Conservation (phyloP, 2,329 filamentous ascomycete species). For the Venturia oleaginea region DNA sequence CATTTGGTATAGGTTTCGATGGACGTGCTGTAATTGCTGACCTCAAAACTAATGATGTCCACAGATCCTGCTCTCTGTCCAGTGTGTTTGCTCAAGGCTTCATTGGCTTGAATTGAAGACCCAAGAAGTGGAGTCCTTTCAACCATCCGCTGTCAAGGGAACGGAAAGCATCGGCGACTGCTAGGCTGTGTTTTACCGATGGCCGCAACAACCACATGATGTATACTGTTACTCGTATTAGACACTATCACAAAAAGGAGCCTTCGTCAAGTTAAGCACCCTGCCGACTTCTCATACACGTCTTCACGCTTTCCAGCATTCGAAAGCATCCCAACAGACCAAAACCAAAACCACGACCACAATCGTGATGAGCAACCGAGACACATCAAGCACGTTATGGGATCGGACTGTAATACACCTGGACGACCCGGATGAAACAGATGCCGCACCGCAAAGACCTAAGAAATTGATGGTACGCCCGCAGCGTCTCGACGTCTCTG, state of each 20-base stretch:
- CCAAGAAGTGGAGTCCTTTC: too few species aligned
- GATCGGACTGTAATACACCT: neutral
- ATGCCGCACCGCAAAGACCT: neutral
- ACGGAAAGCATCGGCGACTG: neutral
- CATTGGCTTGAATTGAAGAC: too few species aligned
- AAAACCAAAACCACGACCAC: neutral
- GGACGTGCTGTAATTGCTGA: too few species aligned
- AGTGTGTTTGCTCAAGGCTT: too few species aligned
- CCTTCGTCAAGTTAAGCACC: neutral
- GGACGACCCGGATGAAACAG: neutral
- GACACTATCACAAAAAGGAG: neutral
- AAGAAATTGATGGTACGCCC: neutral
- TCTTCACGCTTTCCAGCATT: neutral
- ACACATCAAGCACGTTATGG: neutral
- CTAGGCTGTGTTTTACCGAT: neutral
- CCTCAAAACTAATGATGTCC: too few species aligned
- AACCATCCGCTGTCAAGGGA: neutral
- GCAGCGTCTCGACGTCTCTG: neutral
- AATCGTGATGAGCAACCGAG: neutral
- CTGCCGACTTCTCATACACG: neutral
- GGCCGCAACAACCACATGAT: neutral
- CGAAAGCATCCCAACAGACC: neutral
- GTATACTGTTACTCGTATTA: neutral
- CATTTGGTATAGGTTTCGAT: too few species aligned
- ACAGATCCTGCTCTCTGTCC: too few species aligned